phyloP scores from a whole-genome alignment of 2,329 filamentous ascomycete genomes.

The Xylariomycetidae sp. region DNA sequence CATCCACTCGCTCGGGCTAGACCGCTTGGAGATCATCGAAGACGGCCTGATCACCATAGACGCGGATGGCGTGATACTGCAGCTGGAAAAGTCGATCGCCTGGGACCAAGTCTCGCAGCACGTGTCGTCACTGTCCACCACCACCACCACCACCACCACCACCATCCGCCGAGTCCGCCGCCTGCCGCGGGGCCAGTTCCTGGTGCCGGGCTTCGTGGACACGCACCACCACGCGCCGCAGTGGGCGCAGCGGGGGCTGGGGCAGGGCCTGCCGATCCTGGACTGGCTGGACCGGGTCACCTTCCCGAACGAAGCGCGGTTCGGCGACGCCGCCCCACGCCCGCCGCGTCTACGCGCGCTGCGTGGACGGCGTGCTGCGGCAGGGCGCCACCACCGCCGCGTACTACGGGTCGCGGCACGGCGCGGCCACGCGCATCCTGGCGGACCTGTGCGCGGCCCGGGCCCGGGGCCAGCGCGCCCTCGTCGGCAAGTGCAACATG shows the following conservation, averaged over 20 bases:
- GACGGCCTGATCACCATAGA: conserved; percentile 29
- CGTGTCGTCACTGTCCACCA: conserved; percentile 9
- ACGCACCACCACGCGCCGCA: conserved; percentile 64
- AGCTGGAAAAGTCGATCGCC: conserved; percentile 16
- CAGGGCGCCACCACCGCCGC: conserved; percentile 58
- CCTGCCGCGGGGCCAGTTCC: conserved; percentile 40
- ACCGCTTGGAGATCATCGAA: conserved; percentile 31
- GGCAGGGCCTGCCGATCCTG: conserved; percentile 47
- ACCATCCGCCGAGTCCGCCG: conserved; percentile 12
- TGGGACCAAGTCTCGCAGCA: conserved; percentile 8
- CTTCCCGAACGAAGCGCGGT: conserved; percentile 58
- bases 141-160: neutral
- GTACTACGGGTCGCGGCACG: conserved; percentile 54
- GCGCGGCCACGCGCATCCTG: conserved; percentile 49
- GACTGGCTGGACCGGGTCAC: conserved; percentile 61
- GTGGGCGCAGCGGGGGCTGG: conserved; percentile 42
- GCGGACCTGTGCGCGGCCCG: conserved; percentile 45
- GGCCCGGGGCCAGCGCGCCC: conserved; percentile 48
- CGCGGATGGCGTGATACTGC: conserved; percentile 20
- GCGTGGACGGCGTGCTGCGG: conserved; percentile 51
- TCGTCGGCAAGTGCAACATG: conserved; percentile 60
- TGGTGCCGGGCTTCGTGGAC: conserved; percentile 57
- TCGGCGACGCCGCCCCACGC: conserved; percentile 50
- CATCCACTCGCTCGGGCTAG: conserved; percentile 32
- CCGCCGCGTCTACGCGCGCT: conserved; percentile 40